Percentiles rank a stretch among this genome's conserved stretches.
phyloP scores from a whole-genome alignment of 2,329 filamentous ascomycete genomes.

The Aspergillus flavus region DNA sequence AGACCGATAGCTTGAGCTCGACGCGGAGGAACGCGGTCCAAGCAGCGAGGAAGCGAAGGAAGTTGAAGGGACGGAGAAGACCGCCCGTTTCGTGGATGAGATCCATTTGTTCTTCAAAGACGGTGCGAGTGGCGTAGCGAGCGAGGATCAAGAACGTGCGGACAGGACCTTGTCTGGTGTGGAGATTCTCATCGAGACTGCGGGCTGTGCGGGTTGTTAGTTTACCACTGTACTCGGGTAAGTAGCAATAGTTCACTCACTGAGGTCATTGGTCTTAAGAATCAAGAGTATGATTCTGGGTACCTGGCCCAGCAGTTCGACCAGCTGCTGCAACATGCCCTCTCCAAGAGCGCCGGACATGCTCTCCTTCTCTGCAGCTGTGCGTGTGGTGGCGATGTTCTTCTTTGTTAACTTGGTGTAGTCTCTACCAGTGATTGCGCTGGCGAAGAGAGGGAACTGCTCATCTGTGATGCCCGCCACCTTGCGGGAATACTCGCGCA shows the following conservation, averaged over 20 bases:
- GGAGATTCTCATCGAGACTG: conserved; percentile 81
- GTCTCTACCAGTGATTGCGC: conserved; percentile 92
- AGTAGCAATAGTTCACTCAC: conserved; percentile 40
- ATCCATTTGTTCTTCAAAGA: conserved; percentile 64
- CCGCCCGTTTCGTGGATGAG: conserved; percentile 50
- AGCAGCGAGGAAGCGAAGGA: conserved; percentile 54
- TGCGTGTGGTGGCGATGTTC: conserved; percentile 61
- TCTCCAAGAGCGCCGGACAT: conserved; percentile 84
- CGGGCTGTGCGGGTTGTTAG: conserved; percentile 55
- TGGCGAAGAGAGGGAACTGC: conserved; percentile 93
- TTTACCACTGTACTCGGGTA: conserved; percentile 9
- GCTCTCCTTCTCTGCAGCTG: conserved; percentile 77
- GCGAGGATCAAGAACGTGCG: conserved; percentile 67
- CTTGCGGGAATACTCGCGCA: conserved; percentile 86
- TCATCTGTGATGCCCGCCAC: conserved; percentile 87
- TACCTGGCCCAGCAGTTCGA: conserved; percentile 84
- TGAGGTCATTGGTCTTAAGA: conserved; percentile 96
- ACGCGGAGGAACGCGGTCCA: conserved; percentile 58
- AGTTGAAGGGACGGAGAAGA: conserved; percentile 55
- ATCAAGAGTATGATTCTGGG: conserved; percentile 92
- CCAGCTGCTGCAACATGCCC: conserved; percentile 83
- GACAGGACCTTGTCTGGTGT: conserved; percentile 60
- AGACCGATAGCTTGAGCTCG: conserved; percentile 60
- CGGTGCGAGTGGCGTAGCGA: conserved; percentile 63
- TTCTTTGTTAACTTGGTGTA: conserved; percentile 71